Evolutionary conservation across 148 eudicot species (phyloP).

Genomic region (Spergularia marina): DNA sequence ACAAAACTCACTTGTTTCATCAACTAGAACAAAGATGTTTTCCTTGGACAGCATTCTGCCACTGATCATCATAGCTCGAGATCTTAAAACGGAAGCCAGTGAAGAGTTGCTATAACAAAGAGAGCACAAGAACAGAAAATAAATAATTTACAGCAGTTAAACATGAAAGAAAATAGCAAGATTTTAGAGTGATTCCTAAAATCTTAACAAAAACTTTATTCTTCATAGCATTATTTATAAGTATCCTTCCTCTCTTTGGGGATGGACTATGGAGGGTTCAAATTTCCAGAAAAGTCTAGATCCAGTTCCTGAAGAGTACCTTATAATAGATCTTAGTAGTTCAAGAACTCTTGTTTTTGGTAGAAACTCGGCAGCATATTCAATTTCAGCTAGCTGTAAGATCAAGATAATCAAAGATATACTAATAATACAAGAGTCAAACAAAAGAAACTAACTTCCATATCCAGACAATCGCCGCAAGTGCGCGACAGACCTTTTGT

Average conservation of each 20-base stretch:
- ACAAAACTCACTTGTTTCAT: slow-evolving; percentile 52
- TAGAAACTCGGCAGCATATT: slow-evolving; percentile 69
- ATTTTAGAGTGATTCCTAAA: not conserved
- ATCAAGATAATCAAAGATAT: slow-evolving; percentile 16
- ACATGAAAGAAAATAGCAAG: not conserved
- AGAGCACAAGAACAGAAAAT: not conserved
- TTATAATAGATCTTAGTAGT: slow-evolving; percentile 62
- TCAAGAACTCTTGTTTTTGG: slow-evolving; percentile 67
- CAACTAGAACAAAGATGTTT: slow-evolving; percentile 41
- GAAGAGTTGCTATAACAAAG: slow-evolving; percentile 45
- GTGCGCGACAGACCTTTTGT: not conserved
- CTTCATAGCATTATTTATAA: not conserved
- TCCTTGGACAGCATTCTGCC: slow-evolving; percentile 88
- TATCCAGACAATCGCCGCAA: not conserved
- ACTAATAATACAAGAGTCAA: not conserved
- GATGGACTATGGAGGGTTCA: not conserved
- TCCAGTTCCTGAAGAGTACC: slow-evolving; percentile 38
- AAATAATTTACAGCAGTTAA: not conserved
- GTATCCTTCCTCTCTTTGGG: not conserved
- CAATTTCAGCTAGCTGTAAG: slow-evolving; percentile 67
- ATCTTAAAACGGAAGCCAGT: slow-evolving; percentile 62
- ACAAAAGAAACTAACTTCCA: not conserved
- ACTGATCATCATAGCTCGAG: slow-evolving; percentile 82
- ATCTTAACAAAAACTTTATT: not conserved
- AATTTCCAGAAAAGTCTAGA: not conserved